Base-by-base conservation (phyloP, 345 rosid genomes). In the Syzygium oleosum region DNA sequence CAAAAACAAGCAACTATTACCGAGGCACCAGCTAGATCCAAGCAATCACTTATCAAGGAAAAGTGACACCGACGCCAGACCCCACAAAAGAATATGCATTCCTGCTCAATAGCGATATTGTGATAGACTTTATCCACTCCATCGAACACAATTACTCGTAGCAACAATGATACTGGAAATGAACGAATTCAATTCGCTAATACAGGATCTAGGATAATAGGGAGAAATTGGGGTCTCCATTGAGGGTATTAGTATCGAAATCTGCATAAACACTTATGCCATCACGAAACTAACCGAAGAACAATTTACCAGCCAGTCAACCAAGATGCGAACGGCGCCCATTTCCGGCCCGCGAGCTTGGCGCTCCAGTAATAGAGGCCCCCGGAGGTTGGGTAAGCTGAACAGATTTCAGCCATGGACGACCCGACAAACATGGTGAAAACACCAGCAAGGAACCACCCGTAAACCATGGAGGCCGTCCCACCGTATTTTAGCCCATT, bases 291-390 rank as follows among this genome's bases (percentile, higher is more conserved):
- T 73, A 73, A 38, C 14, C 7, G 80, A 73, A 9, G 27, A 38
- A 2, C 80, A 73, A 73, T 73, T 88, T 73, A 97, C 99, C 99
- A 98, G 93, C 99, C 99, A 51, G 98, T 98, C 84, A 96, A 86
- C 99, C 99, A 98, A 85, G 99, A 95, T 56, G 99, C 99, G 77
- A 98, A 92, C 29, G 99, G 98, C 19, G 99, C 96, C 99, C 99
- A 96, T 11, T 91, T 65, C 13, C 91, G 93, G 59, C 99, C 99
- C 27, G 98, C 99, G 89, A 97, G 99, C 95, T 91, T 95, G 84
- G 99, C 99, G 91, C 99, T 98, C 99, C 99, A 98, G 87, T 95
- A 98, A 89, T 98, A 98, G 65, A 98, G 97, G 61, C 99, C 99
- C 38, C 99, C 98, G 27, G 99, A 98, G 84, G 99, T 98, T 19